Conservation (phyloP, 805 yeast species). For the Yarrowia sp. region DNA sequence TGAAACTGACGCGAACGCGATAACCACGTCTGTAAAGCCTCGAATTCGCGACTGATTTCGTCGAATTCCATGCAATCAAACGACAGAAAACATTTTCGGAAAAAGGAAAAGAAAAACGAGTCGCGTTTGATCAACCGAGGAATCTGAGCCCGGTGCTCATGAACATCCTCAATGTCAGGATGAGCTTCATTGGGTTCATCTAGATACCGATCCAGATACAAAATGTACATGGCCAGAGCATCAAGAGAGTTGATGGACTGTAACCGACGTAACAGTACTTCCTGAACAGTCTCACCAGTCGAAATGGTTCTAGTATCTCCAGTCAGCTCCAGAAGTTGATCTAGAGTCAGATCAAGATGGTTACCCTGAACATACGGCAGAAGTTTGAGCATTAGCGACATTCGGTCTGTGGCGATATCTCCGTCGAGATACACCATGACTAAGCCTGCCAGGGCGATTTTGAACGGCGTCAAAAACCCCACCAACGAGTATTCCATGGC, state of each 20-base stretch:
- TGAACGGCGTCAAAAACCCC: slow-evolving; percentile 32
- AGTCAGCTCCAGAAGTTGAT: neutral
- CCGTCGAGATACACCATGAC: slow-evolving; percentile 31
- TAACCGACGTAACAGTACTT: slow-evolving; percentile 20
- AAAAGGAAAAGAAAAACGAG: slow-evolving; percentile 14
- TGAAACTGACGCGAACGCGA: neutral
- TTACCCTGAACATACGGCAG: slow-evolving; percentile 22
- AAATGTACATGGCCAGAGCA: slow-evolving; percentile 28
- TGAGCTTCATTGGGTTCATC: slow-evolving; percentile 16
- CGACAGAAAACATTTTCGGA: slow-evolving; percentile 31
- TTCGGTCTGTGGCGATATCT: slow-evolving; percentile 25
- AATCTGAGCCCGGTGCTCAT: neutral
- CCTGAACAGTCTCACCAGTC: neutral
- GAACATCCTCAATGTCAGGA: neutral
- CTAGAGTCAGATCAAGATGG: neutral
- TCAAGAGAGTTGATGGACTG: slow-evolving; percentile 28
- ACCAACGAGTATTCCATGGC: slow-evolving; percentile 15
- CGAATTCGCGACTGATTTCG: slow-evolving; percentile 33
- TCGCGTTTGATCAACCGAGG: slow-evolving; percentile 10
- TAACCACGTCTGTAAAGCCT: neutral
- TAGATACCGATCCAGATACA: slow-evolving; percentile 27
- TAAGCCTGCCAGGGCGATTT: slow-evolving; percentile 31
- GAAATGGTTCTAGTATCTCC: neutral
- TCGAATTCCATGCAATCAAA: slow-evolving; percentile 46
- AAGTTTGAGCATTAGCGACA: slow-evolving; percentile 33